These are phyloP conservation scores for Schizopora paradoxa DNA, from an alignment of 1,284 basidiomycete genomes.

Conservation along the genomic window DNA sequence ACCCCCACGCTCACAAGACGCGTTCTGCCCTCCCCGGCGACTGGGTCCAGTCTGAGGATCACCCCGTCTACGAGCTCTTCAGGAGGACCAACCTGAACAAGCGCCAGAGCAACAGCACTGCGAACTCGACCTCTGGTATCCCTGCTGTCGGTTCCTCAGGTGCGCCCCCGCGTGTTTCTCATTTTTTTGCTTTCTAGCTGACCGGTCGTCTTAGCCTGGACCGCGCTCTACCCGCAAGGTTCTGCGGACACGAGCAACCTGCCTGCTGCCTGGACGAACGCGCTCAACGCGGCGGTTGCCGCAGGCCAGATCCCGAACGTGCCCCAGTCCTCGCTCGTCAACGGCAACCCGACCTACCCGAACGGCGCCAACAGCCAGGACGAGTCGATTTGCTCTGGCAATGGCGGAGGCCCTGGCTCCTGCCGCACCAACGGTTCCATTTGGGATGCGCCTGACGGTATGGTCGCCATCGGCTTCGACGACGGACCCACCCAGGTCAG, in stretches of 20 bases:
- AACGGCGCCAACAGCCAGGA: constrained; percentile 43
- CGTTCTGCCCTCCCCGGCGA: constrained; percentile 13
- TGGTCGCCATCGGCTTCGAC: constrained; percentile 64
- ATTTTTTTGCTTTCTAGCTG: constrained; percentile 6
- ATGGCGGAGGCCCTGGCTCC: constrained; percentile 48
- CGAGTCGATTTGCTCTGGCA: constrained; percentile 54
- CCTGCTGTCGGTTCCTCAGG: constrained; percentile 54
- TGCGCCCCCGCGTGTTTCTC: constrained; percentile 26
- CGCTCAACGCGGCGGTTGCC: constrained; percentile 56
- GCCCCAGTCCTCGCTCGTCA: constrained; percentile 40
- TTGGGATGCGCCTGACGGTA: constrained; percentile 65
- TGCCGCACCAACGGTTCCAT: constrained; percentile 56
- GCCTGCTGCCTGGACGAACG: constrained; percentile 62
- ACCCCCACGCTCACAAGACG: constrained; percentile 11
- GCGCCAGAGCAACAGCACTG: constrained; percentile 45
- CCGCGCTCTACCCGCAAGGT: constrained; percentile 42
- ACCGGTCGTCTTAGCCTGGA: constrained; percentile 45
- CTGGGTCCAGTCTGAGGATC: constrained; percentile 28
- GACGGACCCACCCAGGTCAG: constrained; percentile 69
- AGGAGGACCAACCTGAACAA: constrained; percentile 15
- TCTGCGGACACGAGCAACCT: constrained; percentile 41
- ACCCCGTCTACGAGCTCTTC: constrained; percentile 26
- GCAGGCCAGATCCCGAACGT: constrained; percentile 71
- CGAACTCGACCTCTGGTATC: constrained; percentile 52
- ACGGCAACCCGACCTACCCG: constrained; percentile 49